Evolutionary conservation across 73 alveolate species (phyloP).

Genomic region (Effrenium voratum): DNA sequence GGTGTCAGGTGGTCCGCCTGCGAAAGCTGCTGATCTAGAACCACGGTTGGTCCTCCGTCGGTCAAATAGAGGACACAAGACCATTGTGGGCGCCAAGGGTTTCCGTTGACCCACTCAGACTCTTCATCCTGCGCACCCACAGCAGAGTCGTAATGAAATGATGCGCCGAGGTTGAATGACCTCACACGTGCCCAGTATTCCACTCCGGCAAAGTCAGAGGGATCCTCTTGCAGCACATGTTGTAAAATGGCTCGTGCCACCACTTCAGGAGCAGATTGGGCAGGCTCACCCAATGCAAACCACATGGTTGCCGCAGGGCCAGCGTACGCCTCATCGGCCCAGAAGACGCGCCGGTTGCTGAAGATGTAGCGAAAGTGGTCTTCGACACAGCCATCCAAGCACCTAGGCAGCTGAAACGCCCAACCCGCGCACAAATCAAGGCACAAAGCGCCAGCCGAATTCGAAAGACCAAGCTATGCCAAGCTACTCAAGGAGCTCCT

Average conservation of each 20-base stretch:
- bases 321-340: slow-evolving; percentile 22
- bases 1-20: slow-evolving; percentile 9
- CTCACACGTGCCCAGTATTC: slow-evolving; percentile 76
- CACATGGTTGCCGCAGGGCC: slow-evolving; percentile 68
- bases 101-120: slow-evolving; percentile 51
- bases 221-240: slow-evolving; percentile 27
- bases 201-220: slow-evolving; percentile 14
- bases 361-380: slow-evolving; percentile 74
- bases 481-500: slow-evolving; percentile 17
- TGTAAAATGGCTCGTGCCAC: slow-evolving; percentile 34
- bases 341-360: slow-evolving; percentile 24
- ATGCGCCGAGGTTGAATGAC: slow-evolving; percentile 55
- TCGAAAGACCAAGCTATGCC: too few species aligned
- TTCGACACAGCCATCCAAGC: slow-evolving; percentile 5
- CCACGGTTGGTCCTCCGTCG: slow-evolving; percentile 66
- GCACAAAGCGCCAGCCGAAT: too few species aligned
- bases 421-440: too few species aligned
- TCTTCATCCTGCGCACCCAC: slow-evolving; percentile 70
- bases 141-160: slow-evolving; percentile 53
- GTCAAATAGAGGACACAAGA: slow-evolving; percentile 57
- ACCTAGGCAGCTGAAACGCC: too few species aligned
- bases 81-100: slow-evolving; percentile 80
- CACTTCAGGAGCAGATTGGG: slow-evolving; percentile 34
- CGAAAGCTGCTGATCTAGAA: slow-evolving; percentile 31
- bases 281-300: neutral